Base-by-base conservation (phyloP, 2,329 filamentous ascomycete species). In the Apiospora rasikravindrae region DNA sequence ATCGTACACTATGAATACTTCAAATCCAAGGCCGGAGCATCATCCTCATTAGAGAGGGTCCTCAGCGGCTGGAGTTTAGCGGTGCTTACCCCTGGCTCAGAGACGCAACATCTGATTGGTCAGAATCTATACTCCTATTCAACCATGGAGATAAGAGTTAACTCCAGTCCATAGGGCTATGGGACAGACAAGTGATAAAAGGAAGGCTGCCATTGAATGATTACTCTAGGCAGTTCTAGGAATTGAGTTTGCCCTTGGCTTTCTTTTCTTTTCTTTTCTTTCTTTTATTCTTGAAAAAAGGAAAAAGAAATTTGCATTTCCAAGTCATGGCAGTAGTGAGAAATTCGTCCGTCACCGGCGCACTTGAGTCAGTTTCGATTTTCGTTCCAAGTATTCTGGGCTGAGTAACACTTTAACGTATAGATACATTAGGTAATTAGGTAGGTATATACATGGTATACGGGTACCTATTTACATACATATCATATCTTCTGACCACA, bases 141-240 rank as follows among this genome's bases (percentile, higher is more conserved):
- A 37, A 24, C n/a, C 22, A 22, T 26, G 57, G 57, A 24, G 29
- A 40, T 64, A 64, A 64, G 6, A 22, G 8, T 61, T 64, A 64
- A 40, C 33, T 64, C 57, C 57, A 61, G 53, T 61, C 53, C 29
- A 61, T 61, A 49, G 47, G 44, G 44, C 44, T 22, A n/a, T 22
- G 4, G 10, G n/a, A 22, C 11, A 37, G 33, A 37, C 33, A 37
- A 49, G 47, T 7, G 22, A 19, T 61, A 61, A 16, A 19, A 33
- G 26, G 14, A 16, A n/a, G 11, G 53, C 13, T 16, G 10, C 47
- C 47, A 49, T 3, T 24, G 19, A 7, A 24, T 16, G n/a, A n/a
- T 49, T 49, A 2, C 10, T 49, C 19, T 24, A n/a, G 22, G 49
- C 49, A 51, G 10, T 11, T 11, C 13, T 51, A 4, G n/a, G 49